Evolutionary conservation across 176 grass and related monocot species (phyloP), one percentile per base, ranked within the genome.

Genomic region (Oryza australiensis): DNA sequence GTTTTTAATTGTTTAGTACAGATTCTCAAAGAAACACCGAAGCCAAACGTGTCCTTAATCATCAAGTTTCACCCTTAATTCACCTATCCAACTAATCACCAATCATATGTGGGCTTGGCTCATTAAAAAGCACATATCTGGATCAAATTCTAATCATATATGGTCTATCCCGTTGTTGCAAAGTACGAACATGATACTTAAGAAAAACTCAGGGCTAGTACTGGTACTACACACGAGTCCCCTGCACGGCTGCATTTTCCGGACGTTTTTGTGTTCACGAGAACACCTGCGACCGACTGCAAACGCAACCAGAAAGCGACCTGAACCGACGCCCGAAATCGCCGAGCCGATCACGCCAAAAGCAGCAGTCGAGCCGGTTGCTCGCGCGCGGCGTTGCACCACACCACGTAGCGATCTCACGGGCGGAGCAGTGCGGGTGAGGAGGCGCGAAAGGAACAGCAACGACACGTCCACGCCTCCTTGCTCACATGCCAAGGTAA

Each of bases 401-500:
- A 68, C 35, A 48, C 40, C 34, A 69, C 37, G 71, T 24, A 85
- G 45, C 78, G 10, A 70, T 22, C 38, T 4, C 73, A 77, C 72
- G 5, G 53, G 79, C 29, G 15, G 29, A 70, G 51, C 29, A 69
- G 64, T 26, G 13, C 35, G 16, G 23, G 45, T 23, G 48, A 62
- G 80, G 16, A 4, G 41, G 32, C 57, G 28, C 4, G 62, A 66
- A 81, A 89, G 87, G 41, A 89, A 89, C 87, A n/a, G 77, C 87
- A 89, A 89, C 71, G 55, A 80, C 22, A 1, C 64, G 53, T 23
- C 67, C 74, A 76, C 87, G 87, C 82, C 51, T 80, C 43, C 74
- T 84, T 62, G 64, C 48, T 70, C 87, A 80, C 80, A 26, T 84
- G 80, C 80, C 59, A 84, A 68, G 63, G 63, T 26, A 89, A 1